Percentiles rank a stretch among this genome's conserved stretches.
These are phyloP conservation scores for Claviceps digitariae DNA, from an alignment of 2,329 filamentous ascomycete species.

Conservation along the genomic window DNA sequence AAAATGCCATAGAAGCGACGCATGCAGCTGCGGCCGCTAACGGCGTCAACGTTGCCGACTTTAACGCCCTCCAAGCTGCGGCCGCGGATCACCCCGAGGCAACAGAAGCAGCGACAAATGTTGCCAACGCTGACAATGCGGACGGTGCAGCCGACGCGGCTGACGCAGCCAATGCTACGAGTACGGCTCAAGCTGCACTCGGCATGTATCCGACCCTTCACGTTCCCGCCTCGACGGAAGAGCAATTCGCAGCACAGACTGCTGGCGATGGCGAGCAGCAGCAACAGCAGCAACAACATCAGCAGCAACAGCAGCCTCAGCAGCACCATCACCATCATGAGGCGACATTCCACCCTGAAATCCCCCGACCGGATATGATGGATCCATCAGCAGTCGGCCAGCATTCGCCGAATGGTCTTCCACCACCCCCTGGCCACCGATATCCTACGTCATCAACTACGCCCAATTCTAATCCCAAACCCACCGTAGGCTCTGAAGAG, in stretches of 20 bases:
- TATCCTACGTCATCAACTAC: constrained; percentile 26
- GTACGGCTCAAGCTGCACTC: constrained; percentile 45
- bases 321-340: constrained; percentile 14
- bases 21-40: constrained; percentile 23
- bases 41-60: constrained; percentile 38
- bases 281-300: constrained; percentile 6
- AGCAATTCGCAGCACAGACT: constrained; percentile 44
- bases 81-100: constrained; percentile 23
- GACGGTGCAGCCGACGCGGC: constrained; percentile 23
- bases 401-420: constrained; percentile 27
- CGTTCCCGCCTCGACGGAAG: constrained; percentile 42
- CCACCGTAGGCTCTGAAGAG: constrained; percentile 86
- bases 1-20: constrained; percentile 34
- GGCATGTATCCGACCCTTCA: constrained; percentile 48
- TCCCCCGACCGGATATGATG: constrained; percentile 18
- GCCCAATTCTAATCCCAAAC: constrained; percentile 44
- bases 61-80: constrained; percentile 41
- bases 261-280: constrained; percentile 15
- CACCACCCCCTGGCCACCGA: constrained; percentile 14
- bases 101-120: constrained; percentile 25
- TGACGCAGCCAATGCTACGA: constrained; percentile 41
- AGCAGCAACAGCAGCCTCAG: background rate
- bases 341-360: constrained; percentile 19
- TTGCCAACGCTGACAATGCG: background rate
- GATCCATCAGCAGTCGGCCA: constrained; percentile 9